A percentile compares a stretch with the other conserved stretches of the same genome.
phyloP scores from a whole-genome alignment of 2,329 filamentous ascomycete genomes.

The Sclerotinia borealis region DNA sequence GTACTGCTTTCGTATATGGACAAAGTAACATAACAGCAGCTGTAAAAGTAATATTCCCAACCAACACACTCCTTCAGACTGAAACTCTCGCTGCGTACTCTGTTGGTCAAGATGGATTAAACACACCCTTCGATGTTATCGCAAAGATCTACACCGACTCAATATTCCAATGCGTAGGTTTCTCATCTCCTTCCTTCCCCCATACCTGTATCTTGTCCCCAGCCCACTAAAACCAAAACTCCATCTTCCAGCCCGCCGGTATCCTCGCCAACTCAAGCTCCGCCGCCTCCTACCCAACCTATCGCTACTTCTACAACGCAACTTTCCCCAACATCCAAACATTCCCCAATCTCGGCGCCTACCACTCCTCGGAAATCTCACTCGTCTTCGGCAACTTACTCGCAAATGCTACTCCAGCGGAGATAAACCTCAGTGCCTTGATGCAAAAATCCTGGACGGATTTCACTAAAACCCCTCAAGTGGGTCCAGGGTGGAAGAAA shows the following conservation, averaged over 20 bases:
- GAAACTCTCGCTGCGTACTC: not conserved
- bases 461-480: slow-evolving; percentile 4
- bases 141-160: slow-evolving; percentile 1
- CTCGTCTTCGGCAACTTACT: slow-evolving; percentile 6
- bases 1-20: not conserved
- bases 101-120: not conserved
- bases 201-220: too few relatives aligned
- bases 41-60: not conserved
- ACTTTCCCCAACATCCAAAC: slow-evolving; percentile 11
- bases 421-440: not conserved
- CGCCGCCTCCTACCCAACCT: slow-evolving; percentile 4
- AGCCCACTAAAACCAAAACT: too few relatives aligned
- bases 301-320: slow-evolving; percentile 10
- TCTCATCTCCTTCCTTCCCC: too few relatives aligned
- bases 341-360: not conserved
- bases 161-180: slow-evolving; percentile 9
- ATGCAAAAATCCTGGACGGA: slow-evolving; percentile 7
- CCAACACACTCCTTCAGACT: not conserved
- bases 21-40: not conserved
- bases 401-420: not conserved
- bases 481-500: not conserved
- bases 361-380: slow-evolving; percentile 11
- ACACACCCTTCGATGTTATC: not conserved
- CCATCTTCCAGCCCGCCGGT: not conserved
- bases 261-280: not conserved